phyloP scores from a whole-genome alignment of 2,329 filamentous ascomycete genomes.

The Colletotrichum incanum region DNA sequence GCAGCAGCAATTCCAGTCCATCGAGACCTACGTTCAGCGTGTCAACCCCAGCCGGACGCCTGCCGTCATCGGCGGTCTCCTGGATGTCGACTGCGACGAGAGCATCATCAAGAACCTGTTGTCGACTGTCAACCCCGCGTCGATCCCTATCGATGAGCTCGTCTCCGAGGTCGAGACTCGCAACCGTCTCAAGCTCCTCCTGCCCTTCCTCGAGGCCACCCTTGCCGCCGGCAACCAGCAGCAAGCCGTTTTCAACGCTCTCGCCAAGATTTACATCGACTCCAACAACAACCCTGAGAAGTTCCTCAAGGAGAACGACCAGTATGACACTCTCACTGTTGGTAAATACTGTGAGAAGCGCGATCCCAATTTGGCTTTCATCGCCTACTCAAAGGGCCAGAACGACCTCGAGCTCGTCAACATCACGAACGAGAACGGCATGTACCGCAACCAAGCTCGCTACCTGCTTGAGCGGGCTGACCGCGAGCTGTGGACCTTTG shows the following conservation, averaged over 20 bases:
- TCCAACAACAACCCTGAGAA: constrained; percentile 98
- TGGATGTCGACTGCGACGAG: constrained; percentile 98
- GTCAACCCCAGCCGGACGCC: constrained; percentile 95
- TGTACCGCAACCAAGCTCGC: constrained; percentile 98
- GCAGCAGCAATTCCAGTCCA: constrained; percentile 99
- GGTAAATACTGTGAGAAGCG: constrained; percentile 99
- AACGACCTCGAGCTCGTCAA: constrained; percentile 98
- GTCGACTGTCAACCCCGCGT: constrained; percentile 84
- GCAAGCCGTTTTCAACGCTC: constrained; percentile 95
- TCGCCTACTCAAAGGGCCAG: constrained; percentile 95
- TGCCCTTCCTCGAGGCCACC: constrained; percentile 96
- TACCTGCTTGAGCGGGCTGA: constrained; percentile 95
- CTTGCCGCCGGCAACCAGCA: constrained; percentile 93
- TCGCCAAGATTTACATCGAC: constrained; percentile 99
- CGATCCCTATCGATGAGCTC: constrained; percentile 94
- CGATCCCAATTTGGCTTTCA: constrained; percentile 94
- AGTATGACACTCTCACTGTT: constrained; percentile 92
- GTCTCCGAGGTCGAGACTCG: constrained; percentile 95
- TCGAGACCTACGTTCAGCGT: constrained; percentile 97
- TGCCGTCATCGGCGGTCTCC: constrained; percentile 90
- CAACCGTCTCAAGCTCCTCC: constrained; percentile 93
- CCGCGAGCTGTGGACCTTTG: constrained; percentile 92
- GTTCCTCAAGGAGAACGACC: constrained; percentile 97
- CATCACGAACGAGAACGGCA: constrained; percentile 99
- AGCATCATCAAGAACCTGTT: constrained; percentile 94